phyloP scores from a whole-genome alignment of 75 land plant species.

The Pinus taeda region DNA sequence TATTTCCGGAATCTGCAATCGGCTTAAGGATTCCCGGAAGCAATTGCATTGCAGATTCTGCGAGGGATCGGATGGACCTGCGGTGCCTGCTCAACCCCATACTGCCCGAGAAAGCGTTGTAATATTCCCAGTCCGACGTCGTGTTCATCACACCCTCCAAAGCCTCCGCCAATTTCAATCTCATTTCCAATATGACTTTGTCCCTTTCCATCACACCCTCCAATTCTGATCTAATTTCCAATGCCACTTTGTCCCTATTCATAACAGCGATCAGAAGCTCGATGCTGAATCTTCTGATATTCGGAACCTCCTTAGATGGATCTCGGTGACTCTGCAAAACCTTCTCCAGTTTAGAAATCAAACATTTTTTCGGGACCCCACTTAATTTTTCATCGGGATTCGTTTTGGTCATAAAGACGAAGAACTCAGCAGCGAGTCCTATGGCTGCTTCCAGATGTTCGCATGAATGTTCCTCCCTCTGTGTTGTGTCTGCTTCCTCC shows the following conservation, averaged over 20 bases:
- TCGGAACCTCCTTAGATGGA: background rate
- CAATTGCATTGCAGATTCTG: no score
- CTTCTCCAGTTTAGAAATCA: slow-evolving; percentile 11
- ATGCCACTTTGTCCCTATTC: background rate
- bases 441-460: background rate
- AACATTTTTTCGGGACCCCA: slow-evolving; percentile 9
- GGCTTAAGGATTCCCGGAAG: no score
- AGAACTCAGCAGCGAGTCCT: no score
- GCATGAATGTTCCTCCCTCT: slow-evolving; percentile 5
- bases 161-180: background rate
- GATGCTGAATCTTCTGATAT: no score
- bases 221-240: no score
- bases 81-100: slow-evolving; percentile 50
- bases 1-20: no score
- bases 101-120: slow-evolving; percentile 22
- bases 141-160: background rate
- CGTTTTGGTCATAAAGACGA: background rate
- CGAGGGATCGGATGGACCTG: slow-evolving; percentile 11
- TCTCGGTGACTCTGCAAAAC: background rate
- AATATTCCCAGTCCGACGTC: background rate
- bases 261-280: no score
- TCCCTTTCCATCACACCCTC: no score
- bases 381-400: slow-evolving; percentile 27
- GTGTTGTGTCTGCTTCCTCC: slow-evolving; percentile 15
- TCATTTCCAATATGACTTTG: no score